phyloP scores from a whole-genome alignment of 179 eudicot species.

The Corrigiola litoralis region DNA sequence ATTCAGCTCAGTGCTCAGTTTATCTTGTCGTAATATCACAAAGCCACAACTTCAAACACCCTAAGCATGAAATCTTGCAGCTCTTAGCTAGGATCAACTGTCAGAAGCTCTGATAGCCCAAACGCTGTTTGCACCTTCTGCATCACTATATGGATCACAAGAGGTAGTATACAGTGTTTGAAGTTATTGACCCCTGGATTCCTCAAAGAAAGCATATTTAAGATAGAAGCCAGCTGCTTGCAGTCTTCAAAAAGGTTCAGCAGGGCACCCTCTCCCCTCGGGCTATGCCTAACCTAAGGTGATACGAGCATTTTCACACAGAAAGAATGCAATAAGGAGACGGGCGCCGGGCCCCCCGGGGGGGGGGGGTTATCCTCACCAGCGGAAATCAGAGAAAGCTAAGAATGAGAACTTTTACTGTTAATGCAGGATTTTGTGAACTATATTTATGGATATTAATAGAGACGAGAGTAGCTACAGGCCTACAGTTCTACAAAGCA shows the following conservation, averaged over 20 bases:
- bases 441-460: no score
- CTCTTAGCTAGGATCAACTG: background rate
- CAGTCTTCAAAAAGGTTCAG: background rate
- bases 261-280: background rate
- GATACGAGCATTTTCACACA: background rate
- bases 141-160: background rate
- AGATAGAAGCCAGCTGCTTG: background rate
- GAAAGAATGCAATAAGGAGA: no score
- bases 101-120: conserved; percentile 4
- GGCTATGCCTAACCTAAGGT: background rate
- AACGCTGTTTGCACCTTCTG: background rate
- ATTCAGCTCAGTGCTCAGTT: no score
- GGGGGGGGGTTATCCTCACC: no score
- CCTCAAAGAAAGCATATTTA: background rate
- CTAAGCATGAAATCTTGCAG: background rate
- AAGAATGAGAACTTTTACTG: background rate
- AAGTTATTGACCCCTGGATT: background rate
- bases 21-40: background rate
- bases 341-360: no score
- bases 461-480: no score
- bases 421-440: no score
- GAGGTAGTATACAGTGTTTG: background rate
- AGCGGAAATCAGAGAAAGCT: background rate
- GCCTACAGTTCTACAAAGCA: no score
- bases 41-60: no score